These are phyloP conservation scores for Penicillium ochrochloron DNA, from an alignment of 495 filamentous ascomycete species.

Conservation along the genomic window DNA sequence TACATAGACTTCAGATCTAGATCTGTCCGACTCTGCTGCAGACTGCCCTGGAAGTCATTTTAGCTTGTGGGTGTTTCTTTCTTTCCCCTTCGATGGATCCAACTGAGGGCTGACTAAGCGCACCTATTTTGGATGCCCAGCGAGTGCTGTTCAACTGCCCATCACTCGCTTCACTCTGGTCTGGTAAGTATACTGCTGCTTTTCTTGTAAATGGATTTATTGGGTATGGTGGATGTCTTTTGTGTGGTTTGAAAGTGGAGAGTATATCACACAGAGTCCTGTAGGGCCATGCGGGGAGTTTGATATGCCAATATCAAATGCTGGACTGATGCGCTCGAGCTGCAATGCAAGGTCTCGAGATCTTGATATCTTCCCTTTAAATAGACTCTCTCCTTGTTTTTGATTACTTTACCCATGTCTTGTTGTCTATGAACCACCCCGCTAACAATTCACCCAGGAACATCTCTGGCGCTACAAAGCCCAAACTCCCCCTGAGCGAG, in stretches of 20 bases:
- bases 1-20: neutral
- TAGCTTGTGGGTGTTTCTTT: neutral
- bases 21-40: neutral
- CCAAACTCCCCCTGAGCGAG: conserved; percentile 2
- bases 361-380: neutral
- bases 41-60: neutral
- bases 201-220: neutral
- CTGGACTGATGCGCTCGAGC: neutral
- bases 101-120: conserved; percentile 9
- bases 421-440: neutral
- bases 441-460: neutral
- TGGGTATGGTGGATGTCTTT: neutral
- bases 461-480: neutral
- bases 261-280: neutral
- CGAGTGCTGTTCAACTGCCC: conserved; percentile 11
- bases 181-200: neutral
- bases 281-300: neutral
- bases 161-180: conserved; percentile 14
- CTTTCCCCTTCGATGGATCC: neutral
- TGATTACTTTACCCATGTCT: neutral
- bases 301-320: conserved; percentile 8
- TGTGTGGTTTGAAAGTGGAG: neutral
- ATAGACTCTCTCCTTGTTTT: neutral
- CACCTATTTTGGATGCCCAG: conserved; percentile 13
- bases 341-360: neutral